Evolutionary conservation across 148 eudicot genomes (phyloP).

Genomic region (Vaccinium myrtillus): DNA sequence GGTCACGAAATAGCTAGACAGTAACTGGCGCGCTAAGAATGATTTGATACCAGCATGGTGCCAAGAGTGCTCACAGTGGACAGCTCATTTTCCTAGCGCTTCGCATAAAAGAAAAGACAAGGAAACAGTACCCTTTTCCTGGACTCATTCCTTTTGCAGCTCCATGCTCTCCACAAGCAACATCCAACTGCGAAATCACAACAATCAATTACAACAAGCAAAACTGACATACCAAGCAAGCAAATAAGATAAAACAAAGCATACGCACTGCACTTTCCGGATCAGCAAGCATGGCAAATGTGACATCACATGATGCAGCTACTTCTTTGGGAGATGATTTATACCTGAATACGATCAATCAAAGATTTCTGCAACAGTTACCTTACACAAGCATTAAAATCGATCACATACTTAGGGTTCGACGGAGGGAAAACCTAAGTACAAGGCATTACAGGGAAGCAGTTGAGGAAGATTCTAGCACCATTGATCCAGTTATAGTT

Average conservation of each 20-base stretch:
- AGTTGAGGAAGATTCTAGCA: not conserved
- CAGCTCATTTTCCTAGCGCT: not conserved
- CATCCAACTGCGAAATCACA: slow-evolving; percentile 51
- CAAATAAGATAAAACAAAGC: slow-evolving; percentile 24
- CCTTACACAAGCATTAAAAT: not conserved
- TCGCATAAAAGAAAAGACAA: not conserved
- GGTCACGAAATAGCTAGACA: not conserved
- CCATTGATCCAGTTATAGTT: not conserved
- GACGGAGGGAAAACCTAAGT: not conserved
- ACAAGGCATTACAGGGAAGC: not conserved
- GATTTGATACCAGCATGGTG: not conserved
- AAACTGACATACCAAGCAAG: slow-evolving; percentile 18
- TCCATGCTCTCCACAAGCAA: slow-evolving; percentile 85
- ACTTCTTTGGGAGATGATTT: slow-evolving; percentile 86
- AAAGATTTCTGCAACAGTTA: not conserved
- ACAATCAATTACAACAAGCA: slow-evolving; percentile 17
- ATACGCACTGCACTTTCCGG: slow-evolving; percentile 98
- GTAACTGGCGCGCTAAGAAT: not conserved
- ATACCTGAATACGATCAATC: slow-evolving; percentile 49
- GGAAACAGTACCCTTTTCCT: slow-evolving; percentile 76
- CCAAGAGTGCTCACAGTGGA: not conserved
- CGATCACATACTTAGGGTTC: not conserved
- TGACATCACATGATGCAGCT: slow-evolving; percentile 87
- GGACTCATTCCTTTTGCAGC: slow-evolving; percentile 81
- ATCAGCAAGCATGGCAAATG: slow-evolving; percentile 98